A percentile compares a stretch with the other conserved stretches of the same genome.
These are phyloP conservation scores for Linum usitatissimum DNA, from an alignment of 345 rosid species.

Conservation along the genomic window DNA sequence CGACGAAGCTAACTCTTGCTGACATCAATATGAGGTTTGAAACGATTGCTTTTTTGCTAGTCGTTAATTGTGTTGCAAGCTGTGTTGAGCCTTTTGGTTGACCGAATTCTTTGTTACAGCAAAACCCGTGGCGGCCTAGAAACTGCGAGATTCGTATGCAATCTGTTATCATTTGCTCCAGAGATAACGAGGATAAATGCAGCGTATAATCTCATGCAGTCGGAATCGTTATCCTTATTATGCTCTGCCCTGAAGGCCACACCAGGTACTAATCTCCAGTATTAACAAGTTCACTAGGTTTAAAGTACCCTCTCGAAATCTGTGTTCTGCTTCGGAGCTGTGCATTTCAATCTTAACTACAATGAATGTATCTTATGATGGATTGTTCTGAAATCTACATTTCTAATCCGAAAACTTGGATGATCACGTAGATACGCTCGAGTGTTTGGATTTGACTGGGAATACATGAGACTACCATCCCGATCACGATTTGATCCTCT, in stretches of 20 bases:
- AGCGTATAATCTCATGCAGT: slow-evolving; percentile 72
- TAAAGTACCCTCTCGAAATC: not conserved
- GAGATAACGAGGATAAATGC: slow-evolving; percentile 44
- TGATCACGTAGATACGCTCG: slow-evolving; percentile 41
- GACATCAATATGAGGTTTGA: slow-evolving; percentile 63
- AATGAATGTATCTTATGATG: not conserved
- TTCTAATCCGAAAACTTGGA: not conserved
- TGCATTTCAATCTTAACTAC: not conserved
- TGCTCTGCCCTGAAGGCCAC: slow-evolving; percentile 43
- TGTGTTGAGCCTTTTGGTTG: not conserved
- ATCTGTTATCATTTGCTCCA: slow-evolving; percentile 52
- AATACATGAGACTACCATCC: slow-evolving; percentile 36
- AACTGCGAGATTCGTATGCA: slow-evolving; percentile 62
- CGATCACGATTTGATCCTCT: slow-evolving; percentile 26
- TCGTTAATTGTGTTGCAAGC: not conserved
- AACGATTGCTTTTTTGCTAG: slow-evolving; percentile 11
- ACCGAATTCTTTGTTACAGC: slow-evolving; percentile 29
- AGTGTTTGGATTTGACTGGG: slow-evolving; percentile 69
- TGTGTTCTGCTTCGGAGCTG: not conserved
- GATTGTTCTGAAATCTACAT: not conserved
- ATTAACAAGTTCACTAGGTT: not conserved
- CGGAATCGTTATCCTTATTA: slow-evolving; percentile 48
- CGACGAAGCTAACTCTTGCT: slow-evolving; percentile 33
- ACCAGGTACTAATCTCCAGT: slow-evolving; percentile 31
- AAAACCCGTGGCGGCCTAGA: slow-evolving; percentile 81